phyloP scores from a whole-genome alignment of 139 green algal genomes.

The Trebouxia sp. region DNA sequence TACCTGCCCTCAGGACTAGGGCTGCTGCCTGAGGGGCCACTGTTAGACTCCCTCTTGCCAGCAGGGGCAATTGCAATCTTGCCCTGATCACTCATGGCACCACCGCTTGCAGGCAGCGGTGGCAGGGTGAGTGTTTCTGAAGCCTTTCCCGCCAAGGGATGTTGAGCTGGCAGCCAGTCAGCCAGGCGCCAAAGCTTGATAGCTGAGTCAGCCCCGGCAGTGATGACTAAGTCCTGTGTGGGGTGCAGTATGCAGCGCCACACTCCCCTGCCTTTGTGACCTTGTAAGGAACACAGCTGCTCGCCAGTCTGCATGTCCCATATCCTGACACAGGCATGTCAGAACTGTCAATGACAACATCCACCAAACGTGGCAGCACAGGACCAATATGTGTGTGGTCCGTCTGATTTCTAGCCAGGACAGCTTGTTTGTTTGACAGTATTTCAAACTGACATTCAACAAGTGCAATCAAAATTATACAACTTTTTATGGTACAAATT shows the following conservation, averaged over 20 bases:
- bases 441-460: neutral
- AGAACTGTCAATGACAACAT: too few relatives aligned
- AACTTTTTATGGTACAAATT: neutral
- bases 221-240: conserved; percentile 32
- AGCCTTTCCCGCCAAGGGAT: neutral
- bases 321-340: too few relatives aligned
- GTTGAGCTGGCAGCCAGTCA: conserved; percentile 10
- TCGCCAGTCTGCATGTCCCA: conserved; percentile 39
- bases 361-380: neutral
- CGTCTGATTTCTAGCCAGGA: neutral
- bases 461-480: too few relatives aligned
- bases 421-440: neutral
- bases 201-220: conserved; percentile 46
- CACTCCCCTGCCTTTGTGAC: conserved; percentile 43
- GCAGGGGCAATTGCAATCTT: neutral
- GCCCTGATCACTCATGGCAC: too few relatives aligned
- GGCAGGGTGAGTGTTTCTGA: neutral
- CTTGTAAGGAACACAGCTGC: conserved; percentile 35
- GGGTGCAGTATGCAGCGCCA: conserved; percentile 41
- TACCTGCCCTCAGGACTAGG: neutral
- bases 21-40: neutral
- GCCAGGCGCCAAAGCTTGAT: conserved; percentile 49
- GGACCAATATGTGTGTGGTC: neutral
- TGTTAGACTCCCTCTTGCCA: neutral
- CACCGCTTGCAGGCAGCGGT: neutral